These are phyloP conservation scores for Aplosporella prunicola DNA, from an alignment of 2,329 filamentous ascomycete species.

Conservation along the genomic window DNA sequence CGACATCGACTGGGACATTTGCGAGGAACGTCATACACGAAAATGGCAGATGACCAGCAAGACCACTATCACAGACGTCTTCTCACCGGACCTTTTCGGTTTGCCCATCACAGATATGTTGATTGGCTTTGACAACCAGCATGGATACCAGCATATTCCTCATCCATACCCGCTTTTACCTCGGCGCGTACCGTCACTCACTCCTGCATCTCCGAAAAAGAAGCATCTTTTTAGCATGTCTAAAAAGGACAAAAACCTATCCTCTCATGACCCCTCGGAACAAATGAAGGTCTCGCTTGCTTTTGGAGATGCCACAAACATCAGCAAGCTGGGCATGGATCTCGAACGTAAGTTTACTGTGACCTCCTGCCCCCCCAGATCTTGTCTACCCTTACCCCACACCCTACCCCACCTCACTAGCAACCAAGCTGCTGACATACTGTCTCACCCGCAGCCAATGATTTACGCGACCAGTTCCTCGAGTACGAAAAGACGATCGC, in stretches of 20 bases:
- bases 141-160: conserved; percentile 43
- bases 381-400: neutral
- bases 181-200: conserved; percentile 18
- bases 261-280: conserved; percentile 27
- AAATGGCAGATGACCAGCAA: conserved; percentile 53
- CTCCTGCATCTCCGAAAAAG: conserved; percentile 21
- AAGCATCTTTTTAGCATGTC: conserved; percentile 26
- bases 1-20: conserved; percentile 55
- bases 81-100: conserved; percentile 37
- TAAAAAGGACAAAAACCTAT: conserved; percentile 27
- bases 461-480: conserved; percentile 32
- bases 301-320: conserved; percentile 33
- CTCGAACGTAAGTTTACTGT: conserved; percentile 24
- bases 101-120: conserved; percentile 59
- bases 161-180: conserved; percentile 59
- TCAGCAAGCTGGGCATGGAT: conserved; percentile 28
- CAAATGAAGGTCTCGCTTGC: conserved; percentile 31
- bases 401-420: neutral
- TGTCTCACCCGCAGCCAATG: conserved; percentile 20
- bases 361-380: neutral
- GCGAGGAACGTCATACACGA: conserved; percentile 50
- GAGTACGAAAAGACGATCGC: conserved; percentile 29
- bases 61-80: conserved; percentile 19
- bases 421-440: too few relatives aligned
- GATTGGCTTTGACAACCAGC: conserved; percentile 53